A percentile compares a stretch with the other conserved stretches of the same genome.
phyloP scores from a whole-genome alignment of 495 filamentous ascomycete species.

The Neurospora hispaniola region DNA sequence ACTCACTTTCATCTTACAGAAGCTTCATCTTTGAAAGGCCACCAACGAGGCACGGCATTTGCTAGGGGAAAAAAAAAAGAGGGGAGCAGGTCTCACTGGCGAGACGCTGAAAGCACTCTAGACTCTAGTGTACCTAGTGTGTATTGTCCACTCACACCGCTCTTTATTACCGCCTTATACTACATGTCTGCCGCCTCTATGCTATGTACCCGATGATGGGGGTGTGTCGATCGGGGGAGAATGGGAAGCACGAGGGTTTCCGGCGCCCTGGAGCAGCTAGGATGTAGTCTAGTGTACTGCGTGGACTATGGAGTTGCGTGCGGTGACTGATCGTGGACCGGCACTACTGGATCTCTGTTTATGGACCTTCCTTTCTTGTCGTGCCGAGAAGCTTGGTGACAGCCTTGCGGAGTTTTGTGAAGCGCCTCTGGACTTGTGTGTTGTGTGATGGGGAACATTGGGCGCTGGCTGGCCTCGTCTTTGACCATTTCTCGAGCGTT shows the following conservation, averaged over 20 bases:
- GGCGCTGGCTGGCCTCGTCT: background rate
- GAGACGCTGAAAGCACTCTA: background rate
- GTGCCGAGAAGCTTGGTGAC: constrained; percentile 4
- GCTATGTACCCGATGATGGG: background rate
- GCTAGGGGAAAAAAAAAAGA: background rate
- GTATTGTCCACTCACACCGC: background rate
- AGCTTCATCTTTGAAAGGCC: background rate
- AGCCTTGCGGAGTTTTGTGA: background rate
- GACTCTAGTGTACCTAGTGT: background rate
- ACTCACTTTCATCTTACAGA: background rate
- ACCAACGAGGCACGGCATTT: too few species aligned
- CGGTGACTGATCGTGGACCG: background rate
- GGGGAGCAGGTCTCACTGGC: background rate
- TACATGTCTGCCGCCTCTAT: background rate
- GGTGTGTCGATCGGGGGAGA: background rate
- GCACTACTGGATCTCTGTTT: background rate
- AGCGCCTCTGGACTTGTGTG: background rate
- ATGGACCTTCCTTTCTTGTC: constrained; percentile 22
- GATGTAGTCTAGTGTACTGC: background rate
- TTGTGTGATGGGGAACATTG: background rate
- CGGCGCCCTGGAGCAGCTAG: background rate
- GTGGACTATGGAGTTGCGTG: background rate
- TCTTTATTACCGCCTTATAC: background rate
- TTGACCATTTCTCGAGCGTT: background rate
- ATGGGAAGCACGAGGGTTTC: background rate